Conservation (phyloP, 768 basidiomycete species). For the Tephrocybe sp. region DNA sequence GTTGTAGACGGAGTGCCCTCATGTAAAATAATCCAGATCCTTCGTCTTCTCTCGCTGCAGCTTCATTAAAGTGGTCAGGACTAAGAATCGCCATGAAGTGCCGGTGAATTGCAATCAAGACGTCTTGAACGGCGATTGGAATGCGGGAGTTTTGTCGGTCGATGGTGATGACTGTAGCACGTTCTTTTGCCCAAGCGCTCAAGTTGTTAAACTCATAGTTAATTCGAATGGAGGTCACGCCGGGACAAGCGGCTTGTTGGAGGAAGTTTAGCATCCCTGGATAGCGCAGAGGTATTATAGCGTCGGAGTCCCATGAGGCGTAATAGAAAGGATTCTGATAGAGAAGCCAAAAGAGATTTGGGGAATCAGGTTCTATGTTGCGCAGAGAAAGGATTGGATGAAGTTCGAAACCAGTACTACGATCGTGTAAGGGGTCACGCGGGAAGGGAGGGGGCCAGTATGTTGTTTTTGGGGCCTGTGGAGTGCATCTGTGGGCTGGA, state of each 20-base stretch:
- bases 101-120: background rate
- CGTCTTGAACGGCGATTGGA: conserved; percentile 4
- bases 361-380: background rate
- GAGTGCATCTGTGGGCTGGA: background rate
- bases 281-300: background rate
- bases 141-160: background rate
- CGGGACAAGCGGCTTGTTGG: conserved; percentile 3
- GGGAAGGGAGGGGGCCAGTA: background rate
- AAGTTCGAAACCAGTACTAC: background rate
- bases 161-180: background rate
- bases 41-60: background rate
- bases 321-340: conserved; percentile 1
- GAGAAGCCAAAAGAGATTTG: conserved; percentile 1
- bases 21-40: background rate
- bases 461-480: background rate
- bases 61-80: background rate
- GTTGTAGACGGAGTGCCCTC: background rate
- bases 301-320: background rate
- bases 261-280: background rate
- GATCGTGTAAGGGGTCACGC: background rate
- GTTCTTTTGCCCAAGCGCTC: background rate
- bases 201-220: background rate
- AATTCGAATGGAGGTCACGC: background rate
- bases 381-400: conserved; percentile 1
- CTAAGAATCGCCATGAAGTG: conserved; percentile 1